Evolutionary conservation across 2,329 filamentous ascomycete species (phyloP).

Genomic region (Nothophoma quercina): DNA sequence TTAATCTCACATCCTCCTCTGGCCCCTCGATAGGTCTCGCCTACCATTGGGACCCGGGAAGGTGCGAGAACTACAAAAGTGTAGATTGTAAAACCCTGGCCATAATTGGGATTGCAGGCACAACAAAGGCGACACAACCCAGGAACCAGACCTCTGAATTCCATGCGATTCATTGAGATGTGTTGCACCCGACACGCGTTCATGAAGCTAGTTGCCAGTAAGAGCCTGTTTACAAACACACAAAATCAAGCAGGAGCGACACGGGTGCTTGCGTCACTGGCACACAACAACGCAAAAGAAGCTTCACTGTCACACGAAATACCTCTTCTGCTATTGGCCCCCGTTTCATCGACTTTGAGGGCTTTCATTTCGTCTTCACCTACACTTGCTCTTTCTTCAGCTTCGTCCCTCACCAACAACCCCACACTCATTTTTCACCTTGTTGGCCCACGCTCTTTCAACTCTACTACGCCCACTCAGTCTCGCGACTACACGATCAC

Average conservation of each 20-base stretch:
- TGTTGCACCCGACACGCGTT: slow-evolving; percentile 5
- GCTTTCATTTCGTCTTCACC: slow-evolving; percentile 9
- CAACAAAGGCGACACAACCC: not conserved
- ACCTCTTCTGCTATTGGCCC: slow-evolving; percentile 15
- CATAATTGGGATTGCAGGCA: slow-evolving; percentile 1
- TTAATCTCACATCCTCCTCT: no score
- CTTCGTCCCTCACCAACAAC: slow-evolving; percentile 3
- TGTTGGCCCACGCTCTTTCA: slow-evolving; percentile 13
- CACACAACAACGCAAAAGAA: slow-evolving; percentile 19
- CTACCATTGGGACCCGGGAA: no score
- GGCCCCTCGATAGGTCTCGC: no score
- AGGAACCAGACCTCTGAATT: not conserved
- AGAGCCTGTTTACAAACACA: slow-evolving; percentile 5
- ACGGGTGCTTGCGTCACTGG: slow-evolving; percentile 12
- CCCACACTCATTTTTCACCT: slow-evolving; percentile 15
- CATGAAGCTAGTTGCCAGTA: slow-evolving; percentile 1
- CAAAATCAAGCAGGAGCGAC: slow-evolving; percentile 10
- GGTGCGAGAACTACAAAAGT: no score
- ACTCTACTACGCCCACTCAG: slow-evolving; percentile 2
- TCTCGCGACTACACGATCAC: no score
- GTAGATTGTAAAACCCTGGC: no score
- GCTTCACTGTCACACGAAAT: slow-evolving; percentile 14
- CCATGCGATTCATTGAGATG: not conserved
- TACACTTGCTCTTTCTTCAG: slow-evolving; percentile 13
- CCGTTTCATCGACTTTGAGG: not conserved